Conservation (phyloP, 2,329 filamentous ascomycete species). For the Lizonia empirigonia region DNA sequence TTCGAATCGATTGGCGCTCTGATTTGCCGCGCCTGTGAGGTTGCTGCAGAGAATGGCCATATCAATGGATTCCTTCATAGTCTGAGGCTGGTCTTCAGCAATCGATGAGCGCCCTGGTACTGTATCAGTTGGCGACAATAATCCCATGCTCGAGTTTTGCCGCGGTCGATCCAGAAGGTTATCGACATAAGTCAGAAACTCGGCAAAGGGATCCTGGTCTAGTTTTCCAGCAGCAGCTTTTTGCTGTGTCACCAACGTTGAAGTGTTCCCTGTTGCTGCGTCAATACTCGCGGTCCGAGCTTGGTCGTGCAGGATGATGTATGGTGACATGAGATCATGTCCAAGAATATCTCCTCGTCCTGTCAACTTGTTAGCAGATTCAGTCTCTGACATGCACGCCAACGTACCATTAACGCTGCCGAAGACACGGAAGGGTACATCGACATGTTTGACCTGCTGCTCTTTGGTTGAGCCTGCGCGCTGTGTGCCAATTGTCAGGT, state of each 20-base stretch:
- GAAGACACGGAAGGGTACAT: conserved; percentile 89
- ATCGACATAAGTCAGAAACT: conserved; percentile 57
- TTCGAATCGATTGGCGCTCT: conserved; percentile 91
- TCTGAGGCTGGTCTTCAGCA: conserved; percentile 61
- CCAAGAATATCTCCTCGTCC: conserved; percentile 82
- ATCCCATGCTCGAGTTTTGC: conserved; percentile 52
- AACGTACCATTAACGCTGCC: conserved; percentile 79
- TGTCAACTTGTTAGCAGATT: conserved; percentile 38
- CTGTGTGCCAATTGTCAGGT: conserved; percentile 89
- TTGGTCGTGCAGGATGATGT: conserved; percentile 84
- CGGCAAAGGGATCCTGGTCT: conserved; percentile 50
- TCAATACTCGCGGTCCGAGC: conserved; percentile 61
- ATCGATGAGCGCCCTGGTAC: conserved; percentile 56
- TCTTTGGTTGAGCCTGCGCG: conserved; percentile 77
- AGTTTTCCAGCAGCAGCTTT: conserved; percentile 31
- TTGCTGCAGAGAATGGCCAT: conserved; percentile 77
- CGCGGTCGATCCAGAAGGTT: conserved; percentile 46
- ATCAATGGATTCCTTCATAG: conserved; percentile 85
- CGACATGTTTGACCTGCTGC: conserved; percentile 83
- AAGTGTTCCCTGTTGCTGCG: conserved; percentile 11
- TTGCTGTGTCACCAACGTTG: conserved; percentile 29
- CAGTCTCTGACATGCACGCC: background rate
- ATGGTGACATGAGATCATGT: conserved; percentile 93
- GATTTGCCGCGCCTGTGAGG: conserved; percentile 67
- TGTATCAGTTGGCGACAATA: conserved; percentile 75